Conservation (phyloP, 768 basidiomycete genomes). For the Podaxis sp. region DNA sequence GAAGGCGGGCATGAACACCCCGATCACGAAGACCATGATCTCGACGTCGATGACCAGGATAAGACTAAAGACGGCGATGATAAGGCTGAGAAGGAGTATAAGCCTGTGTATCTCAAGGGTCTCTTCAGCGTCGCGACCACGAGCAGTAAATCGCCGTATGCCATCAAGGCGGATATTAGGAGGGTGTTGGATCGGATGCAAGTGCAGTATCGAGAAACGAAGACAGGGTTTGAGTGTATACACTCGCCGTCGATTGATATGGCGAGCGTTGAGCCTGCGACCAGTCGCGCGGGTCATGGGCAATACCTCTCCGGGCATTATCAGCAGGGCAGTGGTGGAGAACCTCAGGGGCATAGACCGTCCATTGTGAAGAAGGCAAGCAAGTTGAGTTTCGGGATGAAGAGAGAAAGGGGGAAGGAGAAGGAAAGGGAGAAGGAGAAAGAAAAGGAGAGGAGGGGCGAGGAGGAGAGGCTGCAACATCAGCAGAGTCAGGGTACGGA, state of each 20-base stretch:
- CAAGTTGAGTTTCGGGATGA: slow-evolving; percentile 72
- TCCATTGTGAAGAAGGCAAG: slow-evolving; percentile 71
- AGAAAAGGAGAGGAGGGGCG: slow-evolving; percentile 39
- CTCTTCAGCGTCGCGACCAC: slow-evolving; percentile 97
- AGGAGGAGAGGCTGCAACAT: slow-evolving; percentile 29
- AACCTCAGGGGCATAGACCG: slow-evolving; percentile 32
- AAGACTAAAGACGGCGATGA: slow-evolving; percentile 42
- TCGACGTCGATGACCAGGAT: slow-evolving; percentile 38
- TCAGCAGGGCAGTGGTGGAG: slow-evolving; percentile 46
- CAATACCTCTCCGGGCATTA: slow-evolving; percentile 17
- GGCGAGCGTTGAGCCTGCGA: slow-evolving; percentile 53
- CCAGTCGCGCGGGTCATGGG: slow-evolving; percentile 19
- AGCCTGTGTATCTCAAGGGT: slow-evolving; percentile 94
- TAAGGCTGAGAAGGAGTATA: slow-evolving; percentile 65
- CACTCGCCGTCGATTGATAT: slow-evolving; percentile 93
- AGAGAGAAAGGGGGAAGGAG: slow-evolving; percentile 49
- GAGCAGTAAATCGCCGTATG: slow-evolving; percentile 77
- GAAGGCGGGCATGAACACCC: slow-evolving; percentile 21
- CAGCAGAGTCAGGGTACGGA: neutral
- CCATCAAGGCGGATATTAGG: slow-evolving; percentile 80
- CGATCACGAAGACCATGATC: neutral
- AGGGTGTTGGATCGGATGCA: slow-evolving; percentile 92
- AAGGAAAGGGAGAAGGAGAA: slow-evolving; percentile 41
- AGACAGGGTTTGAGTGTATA: slow-evolving; percentile 92
- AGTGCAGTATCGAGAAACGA: slow-evolving; percentile 88